These are phyloP conservation scores for Mycena alexandri DNA, from an alignment of 768 basidiomycete species.

Conservation along the genomic window DNA sequence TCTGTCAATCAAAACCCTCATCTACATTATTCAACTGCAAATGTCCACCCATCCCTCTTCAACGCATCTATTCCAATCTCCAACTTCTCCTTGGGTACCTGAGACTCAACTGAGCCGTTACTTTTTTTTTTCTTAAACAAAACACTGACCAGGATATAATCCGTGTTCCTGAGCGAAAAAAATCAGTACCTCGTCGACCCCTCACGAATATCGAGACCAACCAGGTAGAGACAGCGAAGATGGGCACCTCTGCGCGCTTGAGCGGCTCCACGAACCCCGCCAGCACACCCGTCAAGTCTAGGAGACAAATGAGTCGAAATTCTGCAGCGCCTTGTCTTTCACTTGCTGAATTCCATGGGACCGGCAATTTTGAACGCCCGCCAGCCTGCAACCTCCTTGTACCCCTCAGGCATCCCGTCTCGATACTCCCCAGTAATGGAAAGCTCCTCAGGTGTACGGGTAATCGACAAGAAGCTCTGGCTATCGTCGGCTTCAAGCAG, in stretches of 20 bases:
- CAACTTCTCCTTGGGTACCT: constrained; percentile 58
- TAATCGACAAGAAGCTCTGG: constrained; percentile 63
- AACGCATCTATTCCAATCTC: constrained; percentile 58
- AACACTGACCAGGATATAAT: constrained; percentile 61
- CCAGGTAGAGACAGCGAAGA: constrained; percentile 78
- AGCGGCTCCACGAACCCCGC: constrained; percentile 67
- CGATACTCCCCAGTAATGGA: constrained; percentile 67
- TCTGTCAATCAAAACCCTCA: not conserved
- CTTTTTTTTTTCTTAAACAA: not conserved
- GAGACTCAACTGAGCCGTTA: not conserved
- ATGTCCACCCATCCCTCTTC: constrained; percentile 65
- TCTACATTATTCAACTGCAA: constrained; percentile 38
- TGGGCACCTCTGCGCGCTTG: constrained; percentile 61
- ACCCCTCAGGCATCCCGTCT: constrained; percentile 50
- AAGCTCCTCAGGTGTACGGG: constrained; percentile 70
- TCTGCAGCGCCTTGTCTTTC: not conserved
- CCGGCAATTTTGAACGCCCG: constrained; percentile 72
- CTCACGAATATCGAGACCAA: constrained; percentile 41
- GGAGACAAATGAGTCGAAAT: constrained; percentile 5
- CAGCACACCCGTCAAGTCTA: constrained; percentile 70
- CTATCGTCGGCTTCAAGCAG: constrained; percentile 48
- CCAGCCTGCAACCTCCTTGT: constrained; percentile 61
- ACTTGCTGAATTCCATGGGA: constrained; percentile 74
- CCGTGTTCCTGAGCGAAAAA: constrained; percentile 67
- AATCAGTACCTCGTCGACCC: constrained; percentile 12